Evolutionary conservation across 192 early-diverging fungal genomes (phyloP).

Genomic region (Linnemannia elongata): DNA sequence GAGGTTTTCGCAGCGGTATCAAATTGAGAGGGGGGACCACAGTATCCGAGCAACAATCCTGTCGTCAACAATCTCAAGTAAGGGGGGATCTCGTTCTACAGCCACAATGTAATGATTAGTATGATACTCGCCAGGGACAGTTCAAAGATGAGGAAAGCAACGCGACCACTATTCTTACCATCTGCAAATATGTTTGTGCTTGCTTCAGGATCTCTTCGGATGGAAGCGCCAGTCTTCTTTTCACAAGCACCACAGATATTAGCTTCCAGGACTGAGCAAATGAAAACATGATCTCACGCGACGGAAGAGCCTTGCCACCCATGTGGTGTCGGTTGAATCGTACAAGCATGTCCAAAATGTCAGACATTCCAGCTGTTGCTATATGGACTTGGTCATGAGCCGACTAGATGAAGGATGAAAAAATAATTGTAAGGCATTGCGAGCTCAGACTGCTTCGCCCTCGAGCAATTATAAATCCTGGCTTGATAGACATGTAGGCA

Average conservation of each 20-base stretch:
- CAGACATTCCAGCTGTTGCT: neutral
- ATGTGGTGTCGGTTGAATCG: constrained; percentile 14
- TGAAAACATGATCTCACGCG: neutral
- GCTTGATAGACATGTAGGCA: neutral
- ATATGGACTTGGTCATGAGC: neutral
- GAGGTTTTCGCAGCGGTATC: neutral
- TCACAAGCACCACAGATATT: neutral
- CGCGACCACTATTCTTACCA: neutral
- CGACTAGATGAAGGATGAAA: neutral
- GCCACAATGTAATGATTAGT: neutral
- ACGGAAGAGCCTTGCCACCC: neutral
- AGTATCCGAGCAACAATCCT: constrained; percentile 8
- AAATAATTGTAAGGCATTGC: neutral
- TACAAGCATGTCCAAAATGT: constrained; percentile 9
- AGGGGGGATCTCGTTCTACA: constrained; percentile 9
- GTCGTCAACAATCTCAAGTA: constrained; percentile 1
- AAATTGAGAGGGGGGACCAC: neutral
- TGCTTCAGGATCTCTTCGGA: neutral
- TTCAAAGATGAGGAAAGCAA: neutral
- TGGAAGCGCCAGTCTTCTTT: neutral
- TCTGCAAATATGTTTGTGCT: neutral
- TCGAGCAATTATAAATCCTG: neutral
- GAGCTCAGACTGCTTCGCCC: neutral
- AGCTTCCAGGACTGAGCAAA: constrained; percentile 19
- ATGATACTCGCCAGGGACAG: neutral